Evolutionary conservation across 306 rosid species (phyloP).

Genomic region (Citrullus colocynthis): DNA sequence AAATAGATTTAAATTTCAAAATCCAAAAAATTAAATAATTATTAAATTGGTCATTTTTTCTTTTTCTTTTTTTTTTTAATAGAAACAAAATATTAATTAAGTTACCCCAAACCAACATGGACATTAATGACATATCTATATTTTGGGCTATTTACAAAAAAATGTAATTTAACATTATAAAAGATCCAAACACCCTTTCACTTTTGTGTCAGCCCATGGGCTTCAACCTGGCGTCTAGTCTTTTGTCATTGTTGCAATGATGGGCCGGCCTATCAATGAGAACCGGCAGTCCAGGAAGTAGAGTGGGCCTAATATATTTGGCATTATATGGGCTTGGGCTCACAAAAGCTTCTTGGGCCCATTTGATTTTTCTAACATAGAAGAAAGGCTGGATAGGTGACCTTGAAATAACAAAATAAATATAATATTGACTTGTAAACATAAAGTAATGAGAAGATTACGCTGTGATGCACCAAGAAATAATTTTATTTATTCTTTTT

Average conservation of each 20-base stretch:
- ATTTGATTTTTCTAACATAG: background rate
- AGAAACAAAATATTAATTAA: no score
- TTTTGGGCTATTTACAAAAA: no score
- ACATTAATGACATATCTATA: no score
- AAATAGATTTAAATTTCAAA: no score
- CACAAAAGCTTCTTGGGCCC: background rate
- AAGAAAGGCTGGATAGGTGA: background rate
- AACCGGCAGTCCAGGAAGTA: background rate
- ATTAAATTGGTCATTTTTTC: no score
- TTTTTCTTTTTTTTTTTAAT: no score
- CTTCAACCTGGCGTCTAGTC: background rate
- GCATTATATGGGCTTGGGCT: background rate
- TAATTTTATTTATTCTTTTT: background rate
- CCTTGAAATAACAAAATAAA: background rate
- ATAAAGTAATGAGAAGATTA: constrained; percentile 1
- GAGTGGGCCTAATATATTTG: background rate
- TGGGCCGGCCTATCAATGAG: background rate
- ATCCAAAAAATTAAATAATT: no score
- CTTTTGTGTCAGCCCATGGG: background rate
- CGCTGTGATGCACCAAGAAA: background rate
- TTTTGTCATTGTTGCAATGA: background rate
- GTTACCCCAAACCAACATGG: no score
- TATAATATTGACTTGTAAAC: background rate
- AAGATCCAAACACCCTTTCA: background rate
- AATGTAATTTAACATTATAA: background rate